phyloP scores from a whole-genome alignment of 352 stramenopile genomes.

The Saprolegnia parasitica region DNA sequence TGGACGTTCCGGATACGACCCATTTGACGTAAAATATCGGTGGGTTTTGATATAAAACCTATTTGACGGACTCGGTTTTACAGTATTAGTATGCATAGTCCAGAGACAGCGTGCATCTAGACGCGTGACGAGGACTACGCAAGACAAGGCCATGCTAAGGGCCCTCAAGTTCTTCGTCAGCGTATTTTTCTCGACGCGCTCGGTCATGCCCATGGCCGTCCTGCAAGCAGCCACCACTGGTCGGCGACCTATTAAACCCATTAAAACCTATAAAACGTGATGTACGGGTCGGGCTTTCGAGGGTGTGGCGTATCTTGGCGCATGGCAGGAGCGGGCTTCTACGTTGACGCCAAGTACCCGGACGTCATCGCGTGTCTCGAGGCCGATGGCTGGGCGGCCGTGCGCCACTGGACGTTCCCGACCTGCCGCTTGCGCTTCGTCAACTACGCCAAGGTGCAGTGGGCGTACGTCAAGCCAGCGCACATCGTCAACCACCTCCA shows the following conservation, averaged over 20 bases:
- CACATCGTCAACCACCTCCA: constrained; percentile 71
- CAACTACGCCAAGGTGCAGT: constrained; percentile 67
- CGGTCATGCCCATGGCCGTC: too few species aligned
- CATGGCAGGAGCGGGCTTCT: not conserved
- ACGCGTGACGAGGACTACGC: too few species aligned
- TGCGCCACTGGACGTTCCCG: constrained; percentile 52
- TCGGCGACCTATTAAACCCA: too few species aligned
- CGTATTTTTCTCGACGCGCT: too few species aligned
- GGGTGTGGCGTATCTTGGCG: not conserved
- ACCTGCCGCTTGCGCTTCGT: constrained; percentile 56
- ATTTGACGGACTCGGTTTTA: too few species aligned
- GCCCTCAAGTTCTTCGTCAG: too few species aligned
- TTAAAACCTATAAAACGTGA: not conserved
- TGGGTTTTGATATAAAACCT: too few species aligned
- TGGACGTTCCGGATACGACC: not conserved
- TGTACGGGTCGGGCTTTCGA: not conserved
- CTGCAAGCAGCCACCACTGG: too few species aligned
- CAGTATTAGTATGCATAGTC: too few species aligned
- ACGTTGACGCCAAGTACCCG: constrained; percentile 23
- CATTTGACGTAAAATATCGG: too few species aligned
- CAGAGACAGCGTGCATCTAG: too few species aligned
- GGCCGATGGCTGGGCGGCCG: constrained; percentile 44
- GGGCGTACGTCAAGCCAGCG: constrained; percentile 36
- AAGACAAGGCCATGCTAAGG: too few species aligned
- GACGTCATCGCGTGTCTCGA: constrained; percentile 44